phyloP scores from a whole-genome alignment of 148 eudicot genomes.

The Oxyria digyna region DNA sequence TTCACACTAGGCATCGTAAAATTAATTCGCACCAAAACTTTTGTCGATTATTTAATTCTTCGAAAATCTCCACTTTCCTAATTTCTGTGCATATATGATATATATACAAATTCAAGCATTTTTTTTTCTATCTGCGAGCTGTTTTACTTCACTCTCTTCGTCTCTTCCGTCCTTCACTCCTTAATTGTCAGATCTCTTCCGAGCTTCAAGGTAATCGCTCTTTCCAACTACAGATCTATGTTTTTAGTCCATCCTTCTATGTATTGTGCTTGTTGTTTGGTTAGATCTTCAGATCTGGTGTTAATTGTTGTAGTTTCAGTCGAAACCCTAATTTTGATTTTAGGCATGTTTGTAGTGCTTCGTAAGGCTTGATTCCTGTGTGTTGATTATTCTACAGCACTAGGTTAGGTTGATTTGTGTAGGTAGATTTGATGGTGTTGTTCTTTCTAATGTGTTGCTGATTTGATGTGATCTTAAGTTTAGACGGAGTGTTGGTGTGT shows the following conservation, averaged over 20 bases:
- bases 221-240: neutral
- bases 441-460: neutral
- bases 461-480: neutral
- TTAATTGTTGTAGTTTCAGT: neutral
- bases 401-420: neutral
- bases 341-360: neutral
- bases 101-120: neutral
- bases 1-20: no score
- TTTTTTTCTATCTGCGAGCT: neutral
- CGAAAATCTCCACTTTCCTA: neutral
- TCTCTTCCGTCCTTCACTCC: neutral
- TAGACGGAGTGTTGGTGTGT: neutral
- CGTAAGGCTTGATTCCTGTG: neutral
- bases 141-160: neutral
- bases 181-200: neutral
- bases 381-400: neutral
- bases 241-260: neutral
- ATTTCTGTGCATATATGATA: neutral
- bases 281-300: conserved; percentile 5
- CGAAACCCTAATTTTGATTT: neutral
- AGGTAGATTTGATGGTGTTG: neutral
- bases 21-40: neutral
- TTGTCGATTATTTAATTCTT: neutral
- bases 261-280: neutral
- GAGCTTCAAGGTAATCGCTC: neutral